Percentiles rank a stretch among this genome's conserved stretches.
Conservation (phyloP, 306 rosid genomes). For the Lathyrus tuberosus region DNA sequence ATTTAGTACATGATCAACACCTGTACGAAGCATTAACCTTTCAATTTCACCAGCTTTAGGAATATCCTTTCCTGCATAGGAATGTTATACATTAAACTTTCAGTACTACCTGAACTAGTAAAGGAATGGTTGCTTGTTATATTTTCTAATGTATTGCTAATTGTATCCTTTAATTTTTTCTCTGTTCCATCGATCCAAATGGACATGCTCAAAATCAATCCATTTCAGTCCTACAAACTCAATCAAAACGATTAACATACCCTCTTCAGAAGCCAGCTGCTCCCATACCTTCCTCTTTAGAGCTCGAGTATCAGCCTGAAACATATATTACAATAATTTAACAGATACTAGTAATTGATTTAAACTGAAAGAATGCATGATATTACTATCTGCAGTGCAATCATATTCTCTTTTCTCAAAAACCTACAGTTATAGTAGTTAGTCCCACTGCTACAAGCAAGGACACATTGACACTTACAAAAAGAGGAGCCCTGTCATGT, state of each 20-base stretch:
- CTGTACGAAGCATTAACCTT: conserved; percentile 61
- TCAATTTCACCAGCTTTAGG: conserved; percentile 68
- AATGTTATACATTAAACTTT: conserved; percentile 6
- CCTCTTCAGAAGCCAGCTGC: conserved; percentile 86
- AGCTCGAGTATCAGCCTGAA: conserved; percentile 88
- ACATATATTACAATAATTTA: conserved; percentile 42
- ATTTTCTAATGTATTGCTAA: conserved; percentile 15
- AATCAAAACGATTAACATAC: conserved; percentile 48
- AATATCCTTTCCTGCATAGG: conserved; percentile 69
- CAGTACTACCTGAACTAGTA: background rate
- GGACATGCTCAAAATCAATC: conserved; percentile 26
- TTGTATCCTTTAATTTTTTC: conserved; percentile 21
- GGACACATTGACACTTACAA: background rate
- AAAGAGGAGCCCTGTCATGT: conserved; percentile 9
- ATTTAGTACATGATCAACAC: conserved; percentile 75
- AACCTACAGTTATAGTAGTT: background rate
- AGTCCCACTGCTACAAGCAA: conserved; percentile 12
- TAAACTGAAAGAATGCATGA: conserved; percentile 11
- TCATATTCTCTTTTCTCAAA: conserved; percentile 24
- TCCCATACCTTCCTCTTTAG: conserved; percentile 82
- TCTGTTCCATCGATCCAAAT: conserved; percentile 20
- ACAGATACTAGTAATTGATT: conserved; percentile 24
- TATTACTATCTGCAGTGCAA: background rate
- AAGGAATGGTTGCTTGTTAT: conserved; percentile 11
- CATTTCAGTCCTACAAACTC: conserved; percentile 10